phyloP scores from a whole-genome alignment of 139 green algal species.

The Tetraselmis striata region DNA sequence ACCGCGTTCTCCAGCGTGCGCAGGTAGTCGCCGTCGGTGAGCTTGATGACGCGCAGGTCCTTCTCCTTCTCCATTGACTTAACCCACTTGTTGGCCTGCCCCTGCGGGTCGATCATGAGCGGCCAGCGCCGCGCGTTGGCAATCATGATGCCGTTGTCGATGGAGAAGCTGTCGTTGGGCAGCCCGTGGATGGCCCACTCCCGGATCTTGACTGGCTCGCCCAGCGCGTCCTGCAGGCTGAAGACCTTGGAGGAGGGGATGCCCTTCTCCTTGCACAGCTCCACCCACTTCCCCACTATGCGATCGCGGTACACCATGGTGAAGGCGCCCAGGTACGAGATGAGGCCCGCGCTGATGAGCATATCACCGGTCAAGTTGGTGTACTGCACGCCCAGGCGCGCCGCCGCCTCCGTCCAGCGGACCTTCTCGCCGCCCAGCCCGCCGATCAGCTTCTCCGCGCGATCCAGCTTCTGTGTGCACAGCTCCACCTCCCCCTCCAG shows the following conservation, averaged over 20 bases:
- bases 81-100: conserved; percentile 42
- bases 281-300: background rate
- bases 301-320: conserved; percentile 35
- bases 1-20: conserved; percentile 38
- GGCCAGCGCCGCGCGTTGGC: conserved; percentile 41
- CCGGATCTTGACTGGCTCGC: conserved; percentile 40
- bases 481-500: conserved; percentile 51
- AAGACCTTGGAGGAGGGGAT: conserved; percentile 40
- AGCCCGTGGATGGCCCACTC: conserved; percentile 62
- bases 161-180: conserved; percentile 63
- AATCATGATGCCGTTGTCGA: conserved; percentile 57
- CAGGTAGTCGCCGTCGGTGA: conserved; percentile 39
- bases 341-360: conserved; percentile 36
- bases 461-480: conserved; percentile 63
- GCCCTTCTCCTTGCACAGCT: conserved; percentile 4
- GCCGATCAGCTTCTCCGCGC: conserved; percentile 57
- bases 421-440: conserved; percentile 54
- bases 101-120: conserved; percentile 49
- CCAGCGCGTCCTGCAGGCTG: conserved; percentile 37
- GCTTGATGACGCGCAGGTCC: conserved; percentile 34
- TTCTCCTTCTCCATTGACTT: conserved; percentile 36
- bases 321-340: conserved; percentile 62
- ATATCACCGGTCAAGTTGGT: conserved; percentile 53
- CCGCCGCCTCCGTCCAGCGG: conserved; percentile 44
- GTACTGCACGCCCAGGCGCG: conserved; percentile 29